Base-by-base conservation (phyloP, 2,329 filamentous ascomycete genomes). In the Ceratocystis cacaofunesta region DNA sequence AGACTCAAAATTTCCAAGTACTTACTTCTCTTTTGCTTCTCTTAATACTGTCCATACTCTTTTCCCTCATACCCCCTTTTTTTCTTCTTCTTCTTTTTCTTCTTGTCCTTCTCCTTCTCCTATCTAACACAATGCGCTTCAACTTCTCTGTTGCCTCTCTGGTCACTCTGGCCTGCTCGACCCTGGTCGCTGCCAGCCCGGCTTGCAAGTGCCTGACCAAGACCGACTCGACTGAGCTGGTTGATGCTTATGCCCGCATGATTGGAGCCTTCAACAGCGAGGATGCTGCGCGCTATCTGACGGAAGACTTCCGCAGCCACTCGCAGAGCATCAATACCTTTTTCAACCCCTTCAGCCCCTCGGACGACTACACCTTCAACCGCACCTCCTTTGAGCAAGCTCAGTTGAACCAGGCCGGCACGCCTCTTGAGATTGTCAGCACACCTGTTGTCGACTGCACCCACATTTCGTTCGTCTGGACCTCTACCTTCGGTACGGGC, bases 261-360 rank as follows among this genome's bases (percentile, higher is more conserved):
- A 80, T 83, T 68, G 81, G 81, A 32, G 78, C 75, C 61, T 83
- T 82, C 68, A 80, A 82, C 71, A 77, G 81, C 68, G 80, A 80
- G 28, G 66, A 66, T 41, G 66, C 66, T 5, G 52, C 61, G 12
- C 61, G 63, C 43, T 69, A 68, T 62, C 64, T 69, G 25, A 58
- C 66, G 6, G 67, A 69, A 12, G 65, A 68, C 63, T 68, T 67
- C 55, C 60, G 55, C 52, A 65, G 64, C 44, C 65, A 64, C 44
- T 67, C 67, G 58, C 65, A 68, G 63, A 66, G 64, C 65, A 69
- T 69, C 68, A 69, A 68, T 67, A 68, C 67, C 66, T 69, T 69
- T 50, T 22, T 68, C 22, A 64, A 63, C 58, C 61, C 64, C 32
- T 22, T 43, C 15, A 55, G 66, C 48, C 66, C 64, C 30, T 65